Evolutionary conservation across 2,329 filamentous ascomycete genomes (phyloP).

Genomic region (Colletotrichum navitas): DNA sequence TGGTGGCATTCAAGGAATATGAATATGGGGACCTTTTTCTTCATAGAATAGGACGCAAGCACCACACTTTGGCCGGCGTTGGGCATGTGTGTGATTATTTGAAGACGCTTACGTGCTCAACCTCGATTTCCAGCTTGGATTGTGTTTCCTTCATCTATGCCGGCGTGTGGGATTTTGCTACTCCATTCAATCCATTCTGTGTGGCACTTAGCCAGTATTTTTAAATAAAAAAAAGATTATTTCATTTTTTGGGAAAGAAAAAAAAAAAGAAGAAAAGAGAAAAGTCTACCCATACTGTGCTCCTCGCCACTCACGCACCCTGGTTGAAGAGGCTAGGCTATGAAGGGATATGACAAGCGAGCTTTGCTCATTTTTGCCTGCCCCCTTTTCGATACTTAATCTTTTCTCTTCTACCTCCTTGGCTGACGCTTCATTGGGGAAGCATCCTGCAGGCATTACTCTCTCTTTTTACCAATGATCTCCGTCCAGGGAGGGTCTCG

Average conservation of each 20-base stretch:
- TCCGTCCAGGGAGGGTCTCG: conserved; percentile 21
- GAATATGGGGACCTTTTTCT: not conserved
- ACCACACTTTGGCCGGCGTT: not conserved
- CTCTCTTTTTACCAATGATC: conserved; percentile 16
- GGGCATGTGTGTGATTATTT: not conserved
- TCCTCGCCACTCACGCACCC: not conserved
- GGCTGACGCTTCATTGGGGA: not conserved
- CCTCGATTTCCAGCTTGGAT: not conserved
- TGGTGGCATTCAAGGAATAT: not conserved
- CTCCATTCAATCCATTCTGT: not conserved
- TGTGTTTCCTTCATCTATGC: not conserved
- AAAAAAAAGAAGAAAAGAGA: no score
- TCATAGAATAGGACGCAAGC: no score
- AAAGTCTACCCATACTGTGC: not conserved
- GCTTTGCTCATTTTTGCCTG: not conserved
- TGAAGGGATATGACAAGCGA: conserved; percentile 34
- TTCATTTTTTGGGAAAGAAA: no score
- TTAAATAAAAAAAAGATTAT: no score
- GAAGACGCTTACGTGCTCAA: not conserved
- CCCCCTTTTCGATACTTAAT: not conserved
- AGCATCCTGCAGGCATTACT: not conserved
- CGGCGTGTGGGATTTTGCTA: not conserved
- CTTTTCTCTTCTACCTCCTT: not conserved
- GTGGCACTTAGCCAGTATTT: not conserved
- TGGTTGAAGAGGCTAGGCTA: conserved; percentile 14